Base-by-base conservation (phyloP, 441 rosid species). In the Melastoma candidum region DNA sequence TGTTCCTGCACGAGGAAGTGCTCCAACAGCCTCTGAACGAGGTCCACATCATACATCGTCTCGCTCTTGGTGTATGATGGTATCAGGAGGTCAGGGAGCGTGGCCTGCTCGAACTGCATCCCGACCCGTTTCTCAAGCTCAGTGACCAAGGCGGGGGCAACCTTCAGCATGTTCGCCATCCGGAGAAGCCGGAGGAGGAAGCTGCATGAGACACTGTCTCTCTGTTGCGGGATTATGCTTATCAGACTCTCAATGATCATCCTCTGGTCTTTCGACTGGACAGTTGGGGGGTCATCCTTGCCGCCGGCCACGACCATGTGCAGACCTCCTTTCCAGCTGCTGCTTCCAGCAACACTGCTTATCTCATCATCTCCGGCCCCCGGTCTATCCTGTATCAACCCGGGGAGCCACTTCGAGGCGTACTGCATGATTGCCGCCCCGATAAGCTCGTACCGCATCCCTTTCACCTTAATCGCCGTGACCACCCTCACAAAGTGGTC, bases 401-500 rank as follows among this genome's bases (percentile, higher is more conserved):
- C 59, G 1, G 73, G 69, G 27, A 77, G 49, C 84, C 90, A 75
- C 61, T 74, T 74, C 25, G 45, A 14, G 0, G 82, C 71, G 85
- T 84, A 80, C 9, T 54, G 59, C 29, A 74, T 73, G 46, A 83
- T 74, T 43, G 78, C 75, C 8, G 72, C 71, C 22, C 85, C 82
- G 12, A 80, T 68, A 29, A 77, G 71, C 51, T 71, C 75, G 26
- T 72, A 43, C 49, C 41, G 68, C 64, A 73, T 55, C 41, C 75
- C 81, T 59, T 43, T 55, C 46, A 44, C 57, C 61, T 76, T 76
- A 26, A 77, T 63, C 14, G 68, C 79, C 49, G 71, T 75, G 22
- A 80, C 60, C 49, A 78, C 79, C 61, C 67, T 55, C 17, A 74
- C 59, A 49, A 83, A 83, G 61, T 76, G 82, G 67, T 80, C 90